These are phyloP conservation scores for Sclerotinia subarctica DNA, from an alignment of 2,329 filamentous ascomycete species.

Conservation along the genomic window DNA sequence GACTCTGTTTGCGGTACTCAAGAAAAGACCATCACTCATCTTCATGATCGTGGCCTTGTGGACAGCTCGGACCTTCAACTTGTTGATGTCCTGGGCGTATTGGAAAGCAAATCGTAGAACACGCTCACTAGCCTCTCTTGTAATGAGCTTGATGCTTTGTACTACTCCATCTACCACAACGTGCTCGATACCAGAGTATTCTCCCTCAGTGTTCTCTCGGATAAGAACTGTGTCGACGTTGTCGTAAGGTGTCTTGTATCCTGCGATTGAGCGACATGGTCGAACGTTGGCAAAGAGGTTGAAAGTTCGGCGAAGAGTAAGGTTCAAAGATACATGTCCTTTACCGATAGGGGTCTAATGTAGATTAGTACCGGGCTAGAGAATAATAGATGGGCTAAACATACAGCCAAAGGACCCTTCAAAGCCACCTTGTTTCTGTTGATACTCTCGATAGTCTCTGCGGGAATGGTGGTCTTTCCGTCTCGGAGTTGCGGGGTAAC, in stretches of 20 bases:
- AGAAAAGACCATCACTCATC: constrained; percentile 98
- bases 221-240: constrained; percentile 95
- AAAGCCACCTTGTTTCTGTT: constrained; percentile 94
- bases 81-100: constrained; percentile 88
- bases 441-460: constrained; percentile 90
- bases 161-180: constrained; percentile 96
- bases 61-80: constrained; percentile 94
- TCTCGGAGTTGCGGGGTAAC: constrained; percentile 92
- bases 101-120: constrained; percentile 98
- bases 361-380: constrained; percentile 22
- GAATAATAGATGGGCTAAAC: constrained; percentile 37
- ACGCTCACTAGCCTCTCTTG: constrained; percentile 87
- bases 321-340: constrained; percentile 97
- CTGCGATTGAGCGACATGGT: constrained; percentile 93
- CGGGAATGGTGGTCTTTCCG: constrained; percentile 91
- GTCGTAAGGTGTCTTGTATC: constrained; percentile 98
- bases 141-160: constrained; percentile 99
- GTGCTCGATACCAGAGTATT: constrained; percentile 99
- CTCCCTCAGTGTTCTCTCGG: constrained; percentile 99
- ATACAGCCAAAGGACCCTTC: constrained; percentile 93
- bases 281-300: constrained; percentile 99
- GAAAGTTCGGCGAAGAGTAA: constrained; percentile 97
- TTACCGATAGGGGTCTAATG: constrained; percentile 88
- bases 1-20: constrained; percentile 79
- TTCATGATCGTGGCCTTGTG: constrained; percentile 99